Evolutionary conservation across 768 basidiomycete genomes (phyloP).

Genomic region (Lentinus tigrinus): DNA sequence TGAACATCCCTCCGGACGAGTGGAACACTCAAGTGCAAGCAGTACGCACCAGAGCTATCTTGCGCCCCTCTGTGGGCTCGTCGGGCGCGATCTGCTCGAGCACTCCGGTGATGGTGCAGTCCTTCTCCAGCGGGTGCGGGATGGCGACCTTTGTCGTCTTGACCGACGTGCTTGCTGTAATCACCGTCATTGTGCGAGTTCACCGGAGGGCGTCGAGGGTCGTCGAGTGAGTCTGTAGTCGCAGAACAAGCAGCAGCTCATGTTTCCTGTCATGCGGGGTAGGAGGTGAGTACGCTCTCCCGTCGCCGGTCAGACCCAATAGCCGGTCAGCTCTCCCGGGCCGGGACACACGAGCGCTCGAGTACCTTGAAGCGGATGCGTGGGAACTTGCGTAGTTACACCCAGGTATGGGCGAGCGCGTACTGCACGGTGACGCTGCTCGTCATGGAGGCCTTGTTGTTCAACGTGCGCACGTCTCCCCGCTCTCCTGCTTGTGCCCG

Average conservation of each 20-base stretch:
- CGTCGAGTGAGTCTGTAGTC: no score
- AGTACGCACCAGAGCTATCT: constrained; percentile 60
- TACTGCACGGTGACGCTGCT: constrained; percentile 7
- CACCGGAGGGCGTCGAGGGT: neutral
- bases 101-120: constrained; percentile 37
- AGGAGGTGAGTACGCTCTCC: no score
- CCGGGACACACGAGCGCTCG: no score
- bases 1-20: constrained; percentile 7
- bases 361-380: neutral
- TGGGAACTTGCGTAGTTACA: constrained; percentile 10
- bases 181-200: constrained; percentile 2
- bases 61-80: constrained; percentile 53
- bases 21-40: neutral
- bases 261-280: no score
- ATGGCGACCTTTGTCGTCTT: constrained; percentile 23
- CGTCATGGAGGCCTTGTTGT: constrained; percentile 83
- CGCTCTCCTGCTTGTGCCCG: constrained; percentile 10
- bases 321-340: no score
- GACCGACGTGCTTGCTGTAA: constrained; percentile 18
- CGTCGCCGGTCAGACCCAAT: no score
- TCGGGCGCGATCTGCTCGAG: constrained; percentile 58
- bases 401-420: constrained; percentile 1
- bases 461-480: constrained; percentile 59
- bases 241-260: no score
- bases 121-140: constrained; percentile 11